These are phyloP conservation scores for Leccinum ochraceum DNA, from an alignment of 768 basidiomycete genomes.

Conservation along the genomic window DNA sequence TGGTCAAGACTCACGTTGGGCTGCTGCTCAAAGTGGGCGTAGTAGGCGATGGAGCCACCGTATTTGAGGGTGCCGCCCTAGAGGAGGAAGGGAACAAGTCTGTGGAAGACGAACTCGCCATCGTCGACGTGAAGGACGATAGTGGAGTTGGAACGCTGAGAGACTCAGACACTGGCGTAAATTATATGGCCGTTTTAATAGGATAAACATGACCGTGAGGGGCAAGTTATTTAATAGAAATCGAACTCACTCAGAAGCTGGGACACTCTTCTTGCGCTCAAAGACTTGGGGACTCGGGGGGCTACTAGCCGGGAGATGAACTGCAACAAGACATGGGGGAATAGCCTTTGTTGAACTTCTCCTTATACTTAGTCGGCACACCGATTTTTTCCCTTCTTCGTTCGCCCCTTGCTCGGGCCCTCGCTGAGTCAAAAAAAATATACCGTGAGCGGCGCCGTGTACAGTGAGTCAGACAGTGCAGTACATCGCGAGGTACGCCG, in stretches of 20 bases:
- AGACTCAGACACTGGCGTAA: slow-evolving; percentile 4
- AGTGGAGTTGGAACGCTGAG: not conserved
- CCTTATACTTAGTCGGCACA: not conserved
- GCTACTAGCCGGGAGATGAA: not conserved
- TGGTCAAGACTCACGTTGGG: slow-evolving; percentile 2
- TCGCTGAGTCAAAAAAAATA: not conserved
- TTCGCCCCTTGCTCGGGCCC: not conserved
- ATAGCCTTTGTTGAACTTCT: not conserved
- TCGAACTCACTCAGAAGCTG: not conserved
- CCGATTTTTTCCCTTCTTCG: not conserved
- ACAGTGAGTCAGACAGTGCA: too few relatives aligned
- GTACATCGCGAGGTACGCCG: not conserved
- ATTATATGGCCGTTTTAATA: not conserved
- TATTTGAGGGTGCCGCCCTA: not conserved
- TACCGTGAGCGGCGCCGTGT: not conserved
- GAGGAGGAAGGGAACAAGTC: not conserved
- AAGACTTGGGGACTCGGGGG: not conserved
- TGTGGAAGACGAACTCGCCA: not conserved
- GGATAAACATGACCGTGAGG: not conserved
- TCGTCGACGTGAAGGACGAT: not conserved
- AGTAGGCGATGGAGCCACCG: not conserved
- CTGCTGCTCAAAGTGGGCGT: not conserved
- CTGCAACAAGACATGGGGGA: not conserved
- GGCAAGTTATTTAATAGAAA: not conserved
- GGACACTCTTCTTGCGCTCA: not conserved